Evolutionary conservation across 2,329 filamentous ascomycete genomes (phyloP), one percentile per base, ranked within the genome.

Genomic region (Fusarium udum): DNA sequence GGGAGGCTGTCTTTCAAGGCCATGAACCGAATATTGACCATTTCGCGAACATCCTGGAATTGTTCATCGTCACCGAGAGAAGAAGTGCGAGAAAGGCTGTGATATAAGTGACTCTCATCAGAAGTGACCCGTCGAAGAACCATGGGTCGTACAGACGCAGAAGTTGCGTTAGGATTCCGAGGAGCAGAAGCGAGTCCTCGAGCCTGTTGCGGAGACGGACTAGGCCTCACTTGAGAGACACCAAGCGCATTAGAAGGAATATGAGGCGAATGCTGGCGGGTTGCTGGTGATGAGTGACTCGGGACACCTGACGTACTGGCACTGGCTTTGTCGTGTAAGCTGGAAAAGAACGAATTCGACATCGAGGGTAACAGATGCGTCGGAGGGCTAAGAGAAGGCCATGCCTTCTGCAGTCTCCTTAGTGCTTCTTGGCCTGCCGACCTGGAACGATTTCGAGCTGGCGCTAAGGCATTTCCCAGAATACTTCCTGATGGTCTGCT

Each of bases 21-120:
- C 83, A 97, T 97, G 78, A 96, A 87, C 46, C 95, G 89, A 75
- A 93, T 94, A 78, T 98, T 98, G 74, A 95, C 92, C 84, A 96
- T 93, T 69, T 94, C 92, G 48, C 91, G 90, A 18, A 97, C 90
- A 80, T 96, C 87, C 56, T 92, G 89, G 80, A 96, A 98, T 49
- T 92, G 88, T 43, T 90, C 90, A 76, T 95, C 93, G 78, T 98
- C 94, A 4, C 95, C 95, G 2, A 97, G 87, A 0, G 94, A 97
- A 0, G 95, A 96, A 2, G 92, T 91, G 32, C 91, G 87, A 1
- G 95, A 97, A 6, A 95, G 84, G 9, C 90, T 91, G 74, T 93
- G 90, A 75, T 92, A 92, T 22, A 96, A 86, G 68, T 97, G 83
- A 10, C 93, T 96, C 66, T 95, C 92, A 79, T 97, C 93, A 26